A percentile compares a stretch with the other conserved stretches of the same genome.
phyloP scores from a whole-genome alignment of 2,329 filamentous ascomycete genomes.

The Tolypocladium cylindrosporum region DNA sequence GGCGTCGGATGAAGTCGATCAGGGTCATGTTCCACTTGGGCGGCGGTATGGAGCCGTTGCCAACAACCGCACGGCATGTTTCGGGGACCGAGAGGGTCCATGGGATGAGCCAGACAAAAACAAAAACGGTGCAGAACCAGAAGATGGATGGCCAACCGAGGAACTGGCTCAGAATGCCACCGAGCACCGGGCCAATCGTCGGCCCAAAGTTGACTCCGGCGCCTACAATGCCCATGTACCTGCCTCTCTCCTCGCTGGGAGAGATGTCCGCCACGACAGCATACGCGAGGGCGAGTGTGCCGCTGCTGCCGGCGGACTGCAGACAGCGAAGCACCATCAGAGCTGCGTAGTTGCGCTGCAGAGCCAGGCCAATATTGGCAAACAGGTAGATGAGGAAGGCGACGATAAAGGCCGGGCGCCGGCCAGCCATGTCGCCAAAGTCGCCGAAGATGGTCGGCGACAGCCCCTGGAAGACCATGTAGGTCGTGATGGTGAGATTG shows the following conservation, averaged over 20 bases:
- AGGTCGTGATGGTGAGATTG: conserved; percentile 46
- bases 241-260: conserved; percentile 58
- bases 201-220: conserved; percentile 47
- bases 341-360: conserved; percentile 47
- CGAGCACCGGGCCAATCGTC: conserved; percentile 48
- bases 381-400: conserved; percentile 46
- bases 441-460: conserved; percentile 52
- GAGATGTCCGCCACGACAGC: conserved; percentile 65
- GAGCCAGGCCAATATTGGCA: conserved; percentile 49
- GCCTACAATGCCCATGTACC: conserved; percentile 60
- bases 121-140: conserved; percentile 55
- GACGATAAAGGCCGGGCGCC: conserved; percentile 51
- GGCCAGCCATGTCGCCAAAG: conserved; percentile 49
- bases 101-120: conserved; percentile 38
- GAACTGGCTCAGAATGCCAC: conserved; percentile 52
- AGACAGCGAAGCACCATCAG: conserved; percentile 51
- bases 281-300: conserved; percentile 60
- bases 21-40: conserved; percentile 48
- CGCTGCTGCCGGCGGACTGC: conserved; percentile 55
- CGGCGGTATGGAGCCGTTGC: conserved; percentile 51
- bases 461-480: conserved; percentile 54
- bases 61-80: conserved; percentile 49
- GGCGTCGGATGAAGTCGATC: conserved; percentile 34
- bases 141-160: conserved; percentile 61
- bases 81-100: conserved; percentile 49